Evolutionary conservation across 176 grass and related monocot species (phyloP).

Genomic region (Alopecurus myosuroides): DNA sequence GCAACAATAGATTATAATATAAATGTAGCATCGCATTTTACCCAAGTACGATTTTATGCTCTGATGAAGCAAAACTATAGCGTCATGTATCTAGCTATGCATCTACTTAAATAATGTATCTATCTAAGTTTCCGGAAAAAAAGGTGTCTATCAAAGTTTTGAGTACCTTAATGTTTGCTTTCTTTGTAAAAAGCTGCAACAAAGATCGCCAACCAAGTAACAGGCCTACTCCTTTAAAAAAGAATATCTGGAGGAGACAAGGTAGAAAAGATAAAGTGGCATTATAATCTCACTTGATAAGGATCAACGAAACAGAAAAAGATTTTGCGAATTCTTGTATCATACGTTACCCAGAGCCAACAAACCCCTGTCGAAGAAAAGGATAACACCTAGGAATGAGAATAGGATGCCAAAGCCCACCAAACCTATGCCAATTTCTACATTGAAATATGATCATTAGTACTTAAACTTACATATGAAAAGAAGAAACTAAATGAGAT

Average conservation of each 20-base stretch:
- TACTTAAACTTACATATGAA: background rate
- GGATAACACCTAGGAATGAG: conserved; percentile 80
- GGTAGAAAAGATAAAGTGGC: background rate
- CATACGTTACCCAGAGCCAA: conserved; percentile 99
- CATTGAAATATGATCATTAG: conserved; percentile 33
- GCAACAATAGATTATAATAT: background rate
- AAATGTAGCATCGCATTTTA: conserved; percentile 15
- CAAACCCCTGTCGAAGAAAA: conserved; percentile 95
- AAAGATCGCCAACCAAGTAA: conserved; percentile 79
- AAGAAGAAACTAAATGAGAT: conserved; percentile 9
- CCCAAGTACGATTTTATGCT: background rate
- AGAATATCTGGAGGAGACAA: conserved; percentile 52
- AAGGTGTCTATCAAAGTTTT: background rate
- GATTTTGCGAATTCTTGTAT: conserved; percentile 19
- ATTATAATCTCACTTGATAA: conserved; percentile 18
- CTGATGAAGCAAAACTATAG: background rate
- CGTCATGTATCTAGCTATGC: background rate
- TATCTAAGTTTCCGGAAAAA: background rate
- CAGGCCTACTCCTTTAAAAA: conserved; percentile 44
- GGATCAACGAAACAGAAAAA: conserved; percentile 12
- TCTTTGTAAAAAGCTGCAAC: conserved; percentile 82
- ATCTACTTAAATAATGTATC: background rate
- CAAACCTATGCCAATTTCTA: conserved; percentile 92
- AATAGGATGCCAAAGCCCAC: conserved; percentile 91
- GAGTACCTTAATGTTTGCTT: conserved; percentile 79